These are phyloP conservation scores for Hypholoma fasciculare DNA, from an alignment of 768 basidiomycete genomes.

Conservation along the genomic window DNA sequence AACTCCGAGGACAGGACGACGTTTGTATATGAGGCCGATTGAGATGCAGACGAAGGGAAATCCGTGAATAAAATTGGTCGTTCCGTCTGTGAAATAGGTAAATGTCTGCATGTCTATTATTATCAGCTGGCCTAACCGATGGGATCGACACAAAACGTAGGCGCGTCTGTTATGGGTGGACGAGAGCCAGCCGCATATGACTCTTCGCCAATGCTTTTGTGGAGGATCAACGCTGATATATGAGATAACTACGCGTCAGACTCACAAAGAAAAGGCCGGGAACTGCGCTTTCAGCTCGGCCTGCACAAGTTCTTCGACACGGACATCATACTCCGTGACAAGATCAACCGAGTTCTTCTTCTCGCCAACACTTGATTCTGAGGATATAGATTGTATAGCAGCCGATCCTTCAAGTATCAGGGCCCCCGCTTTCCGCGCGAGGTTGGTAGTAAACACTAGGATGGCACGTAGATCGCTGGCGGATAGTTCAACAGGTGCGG, in stretches of 20 bases:
- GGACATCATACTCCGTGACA: constrained; percentile 93
- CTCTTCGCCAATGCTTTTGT: constrained; percentile 87
- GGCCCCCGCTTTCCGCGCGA: constrained; percentile 74
- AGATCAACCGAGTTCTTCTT: constrained; percentile 96
- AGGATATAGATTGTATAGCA: constrained; percentile 58
- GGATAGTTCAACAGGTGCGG: constrained; percentile 35
- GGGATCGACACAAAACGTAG: constrained; percentile 96
- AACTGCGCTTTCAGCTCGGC: constrained; percentile 62
- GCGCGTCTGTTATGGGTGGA: constrained; percentile 75
- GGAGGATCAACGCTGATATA: background rate
- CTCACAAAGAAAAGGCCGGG: constrained; percentile 83
- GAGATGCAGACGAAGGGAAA: constrained; percentile 92
- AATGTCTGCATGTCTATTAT: background rate
- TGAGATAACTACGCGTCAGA: constrained; percentile 8
- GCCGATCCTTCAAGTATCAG: constrained; percentile 77
- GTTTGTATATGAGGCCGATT: constrained; percentile 83
- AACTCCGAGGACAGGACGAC: constrained; percentile 84
- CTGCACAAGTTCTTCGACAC: constrained; percentile 85
- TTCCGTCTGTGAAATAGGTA: constrained; percentile 57
- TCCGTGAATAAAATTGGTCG: constrained; percentile 85
- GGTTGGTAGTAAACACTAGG: constrained; percentile 64
- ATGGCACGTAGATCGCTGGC: constrained; percentile 53
- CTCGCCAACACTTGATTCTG: constrained; percentile 59
- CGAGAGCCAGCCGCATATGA: constrained; percentile 78
- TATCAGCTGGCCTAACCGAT: constrained; percentile 57